Percentiles rank a stretch among this genome's conserved stretches.
Conservation (phyloP, 108 stramenopile species). For the Schizochytrium sp. region DNA sequence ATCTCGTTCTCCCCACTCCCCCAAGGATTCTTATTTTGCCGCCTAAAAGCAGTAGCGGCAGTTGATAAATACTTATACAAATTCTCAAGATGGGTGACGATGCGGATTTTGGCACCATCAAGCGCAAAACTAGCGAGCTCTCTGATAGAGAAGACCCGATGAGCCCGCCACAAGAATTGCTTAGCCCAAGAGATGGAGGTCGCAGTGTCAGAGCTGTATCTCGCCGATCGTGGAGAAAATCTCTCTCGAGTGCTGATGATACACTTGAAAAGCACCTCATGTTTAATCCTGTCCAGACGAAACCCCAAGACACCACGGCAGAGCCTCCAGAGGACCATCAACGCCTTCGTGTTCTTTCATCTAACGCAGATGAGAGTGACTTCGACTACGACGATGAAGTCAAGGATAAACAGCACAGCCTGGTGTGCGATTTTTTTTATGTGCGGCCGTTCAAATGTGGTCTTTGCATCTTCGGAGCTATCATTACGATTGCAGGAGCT, state of each 20-base stretch:
- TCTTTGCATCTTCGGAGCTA: neutral
- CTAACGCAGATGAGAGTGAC: neutral
- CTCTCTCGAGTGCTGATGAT: conserved; percentile 14
- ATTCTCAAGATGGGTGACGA: too few relatives aligned
- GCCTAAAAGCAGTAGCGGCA: too few relatives aligned
- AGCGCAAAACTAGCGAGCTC: too few relatives aligned
- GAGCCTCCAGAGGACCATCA: neutral
- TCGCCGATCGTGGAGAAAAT: too few relatives aligned
- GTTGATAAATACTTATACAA: too few relatives aligned
- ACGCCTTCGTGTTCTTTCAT: neutral
- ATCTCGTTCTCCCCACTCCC: too few relatives aligned
- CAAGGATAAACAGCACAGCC: neutral
- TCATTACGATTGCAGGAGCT: neutral
- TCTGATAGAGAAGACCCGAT: too few relatives aligned
- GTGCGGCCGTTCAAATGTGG: neutral
- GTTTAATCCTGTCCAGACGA: neutral
- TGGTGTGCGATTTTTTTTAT: neutral
- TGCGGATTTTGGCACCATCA: too few relatives aligned
- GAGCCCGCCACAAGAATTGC: too few relatives aligned
- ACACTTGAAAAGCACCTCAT: conserved; percentile 20
- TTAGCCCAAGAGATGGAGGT: too few relatives aligned
- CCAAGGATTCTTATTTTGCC: too few relatives aligned
- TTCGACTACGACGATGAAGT: neutral
- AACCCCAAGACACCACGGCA: neutral
- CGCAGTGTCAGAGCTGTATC: too few relatives aligned